Evolutionary conservation across 257 asterid species (phyloP), one percentile per base, ranked within the genome.

Genomic region (Solanum virginianum): DNA sequence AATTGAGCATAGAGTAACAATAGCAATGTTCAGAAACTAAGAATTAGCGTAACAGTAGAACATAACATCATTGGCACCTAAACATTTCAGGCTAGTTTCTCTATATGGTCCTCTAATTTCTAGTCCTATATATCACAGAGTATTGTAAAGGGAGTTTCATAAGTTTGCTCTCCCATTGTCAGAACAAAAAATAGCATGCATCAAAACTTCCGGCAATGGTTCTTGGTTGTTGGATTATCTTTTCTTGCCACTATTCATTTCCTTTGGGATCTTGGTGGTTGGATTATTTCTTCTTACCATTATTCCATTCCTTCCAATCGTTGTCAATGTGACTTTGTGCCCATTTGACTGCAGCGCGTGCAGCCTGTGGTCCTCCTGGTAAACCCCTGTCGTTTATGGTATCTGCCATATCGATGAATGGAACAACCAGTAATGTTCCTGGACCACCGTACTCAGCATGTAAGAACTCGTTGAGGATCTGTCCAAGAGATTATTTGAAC

Each of bases 291-390:
- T 55, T 82, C 55, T 59, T 66, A 18, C 54, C 72, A 86, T 85
- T 80, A 54, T 86, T 91, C 99, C 98, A 95, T 66, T 92, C 97
- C 87, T 95, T 90, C 99, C 99, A 95, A 85, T 94, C 97, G 53
- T 89, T 91, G 92, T 95, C 99, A 1, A 94, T 90, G 29, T 94
- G 94, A 13, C 88, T 79, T 87, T 92, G 95, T 26, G 99, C 98
- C 99, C 99, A 95, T 89, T 93, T 93, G 13, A 95, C 92, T 14
- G 99, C 97, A 66, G 92, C 93, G 29, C 98, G 89, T n/a, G 99
- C 97, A 80, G 98, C 98, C 82, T 95, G 97, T 15, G 99, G 99
- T 66, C 94, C 98, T 75, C 98, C 98, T 0, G 98, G 98, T 82
- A 95, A 91, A 66, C 96, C 98, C 56, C 89, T 91, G 83, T 95